phyloP scores from a whole-genome alignment of 208 protist species.

The Leishmania tropica region DNA sequence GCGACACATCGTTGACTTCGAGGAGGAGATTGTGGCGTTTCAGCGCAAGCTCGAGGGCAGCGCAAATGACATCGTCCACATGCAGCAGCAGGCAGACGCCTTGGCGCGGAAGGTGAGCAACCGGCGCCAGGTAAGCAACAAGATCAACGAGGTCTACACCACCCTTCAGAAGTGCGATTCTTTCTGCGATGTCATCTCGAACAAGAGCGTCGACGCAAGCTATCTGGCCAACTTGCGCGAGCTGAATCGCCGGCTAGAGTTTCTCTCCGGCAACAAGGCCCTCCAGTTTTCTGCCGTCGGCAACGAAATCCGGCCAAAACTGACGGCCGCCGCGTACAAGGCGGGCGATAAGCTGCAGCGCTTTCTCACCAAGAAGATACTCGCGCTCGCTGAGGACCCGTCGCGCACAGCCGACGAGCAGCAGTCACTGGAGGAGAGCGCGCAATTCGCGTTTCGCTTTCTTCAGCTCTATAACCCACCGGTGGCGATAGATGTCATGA shows the following conservation, averaged over 20 bases:
- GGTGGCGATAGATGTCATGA: slow-evolving; percentile 55
- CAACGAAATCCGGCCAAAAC: slow-evolving; percentile 77
- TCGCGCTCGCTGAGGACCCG: slow-evolving; percentile 43
- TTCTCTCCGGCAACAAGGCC: slow-evolving; percentile 73
- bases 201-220: slow-evolving; percentile 64
- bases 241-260: slow-evolving; percentile 68
- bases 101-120: slow-evolving; percentile 77
- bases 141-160: slow-evolving; percentile 83
- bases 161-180: slow-evolving; percentile 82
- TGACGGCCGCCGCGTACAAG: slow-evolving; percentile 62
- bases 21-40: slow-evolving; percentile 83
- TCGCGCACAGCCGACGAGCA: slow-evolving; percentile 50
- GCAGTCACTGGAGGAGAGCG: slow-evolving; percentile 56
- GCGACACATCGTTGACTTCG: slow-evolving; percentile 78
- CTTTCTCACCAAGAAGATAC: slow-evolving; percentile 62
- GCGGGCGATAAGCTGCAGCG: slow-evolving; percentile 84
- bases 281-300: slow-evolving; percentile 80
- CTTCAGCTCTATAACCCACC: slow-evolving; percentile 76
- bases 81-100: slow-evolving; percentile 79
- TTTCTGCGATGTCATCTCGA: slow-evolving; percentile 78
- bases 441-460: slow-evolving; percentile 77
- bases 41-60: slow-evolving; percentile 76
- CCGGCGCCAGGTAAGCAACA: slow-evolving; percentile 70
- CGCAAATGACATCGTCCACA: slow-evolving; percentile 77
- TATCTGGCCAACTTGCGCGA: slow-evolving; percentile 77